Evolutionary conservation across 495 filamentous ascomycete genomes (phyloP), one percentile per base, ranked within the genome.

Genomic region (Penicillium taxi): DNA sequence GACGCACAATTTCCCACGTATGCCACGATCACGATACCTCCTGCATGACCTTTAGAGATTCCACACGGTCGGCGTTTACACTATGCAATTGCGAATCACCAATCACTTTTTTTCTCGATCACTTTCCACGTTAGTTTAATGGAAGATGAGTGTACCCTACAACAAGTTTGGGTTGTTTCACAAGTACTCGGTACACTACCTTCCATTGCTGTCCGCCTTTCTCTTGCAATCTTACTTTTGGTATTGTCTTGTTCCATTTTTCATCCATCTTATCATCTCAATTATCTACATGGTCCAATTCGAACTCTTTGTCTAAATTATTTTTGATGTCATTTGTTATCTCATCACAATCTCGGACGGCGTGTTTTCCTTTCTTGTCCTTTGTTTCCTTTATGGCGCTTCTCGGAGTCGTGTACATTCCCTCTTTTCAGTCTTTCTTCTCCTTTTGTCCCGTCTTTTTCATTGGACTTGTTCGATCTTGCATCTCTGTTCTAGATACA

Each of bases 11-110:
- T 47, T 50, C 24, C 56, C 45, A 64, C 56, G 56, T 57, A 63
- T 59, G 60, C 59, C 60, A 66, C 55, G 61, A 65, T 65, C 61
- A 67, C 50, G 64, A 67, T 61, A 62, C 55, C 54, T 57, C 47
- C 54, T 61, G 64, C 64, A 67, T 67, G 61, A 65, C 55, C 59
- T 47, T 45, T 65, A 63, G 59, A 66, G 48, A 60, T 52, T 53
- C 55, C 47, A 58, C 35, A 33, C 37, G 53, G 56, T 63, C 55
- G 61, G 63, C 63, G 63, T 67, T 65, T 60, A 60, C 54, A 55
- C 35, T 62, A 55, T 60, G 55, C 62, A 59, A 59, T 48, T 52
- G 56, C 52, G 52, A 50, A 52, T 38, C 28, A 39, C 32, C 39
- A 37, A 35, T 53, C 37, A 24, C 41, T 38, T 39, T 45, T 48